Evolutionary conservation across 129 eudicot genomes (phyloP), one percentile per base, ranked within the genome.

Genomic region (Escallonia herrerae): DNA sequence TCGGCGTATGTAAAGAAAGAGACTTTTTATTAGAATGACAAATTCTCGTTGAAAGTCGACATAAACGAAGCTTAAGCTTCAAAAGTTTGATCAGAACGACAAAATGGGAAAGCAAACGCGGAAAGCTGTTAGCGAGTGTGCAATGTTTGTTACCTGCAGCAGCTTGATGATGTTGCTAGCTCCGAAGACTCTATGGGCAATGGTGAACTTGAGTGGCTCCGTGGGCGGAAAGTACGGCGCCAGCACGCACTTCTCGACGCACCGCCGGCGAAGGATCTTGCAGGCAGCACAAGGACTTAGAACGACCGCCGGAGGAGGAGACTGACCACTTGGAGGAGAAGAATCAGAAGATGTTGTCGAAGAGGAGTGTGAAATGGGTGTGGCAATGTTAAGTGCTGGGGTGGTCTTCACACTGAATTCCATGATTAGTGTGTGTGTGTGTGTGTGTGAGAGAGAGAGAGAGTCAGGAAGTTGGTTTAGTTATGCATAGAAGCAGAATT

Each of bases 121-220:
- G 33, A 22, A 54, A 4, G n/a, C 5, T n/a, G 6, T 0, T 4
- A 2, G 58, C n/a, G 22, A 5, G 12, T 65, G 38, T 10, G n/a
- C 39, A 11, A 1, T 5, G 5, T 40, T 53, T 8, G 3, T 43
- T 74, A 90, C 97, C 97, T 84, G 97, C 67, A 90, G 66, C 60
- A 90, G 5, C 78, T 90, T 90, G 62, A 87, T 87, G 77, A 90
- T 87, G 79, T 90, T 90, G 81, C 97, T 90, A 65, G 97, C 97
- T 49, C 97, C 97, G 58, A 90, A 90, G 9, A 90, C 91, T 50
- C 86, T 76, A 70, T 90, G 97, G 12, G 97, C 97, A 65, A 80
- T 82, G 56, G 91, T 79, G 79, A 90, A 90, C 78, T 86, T 90
- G 69, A 79, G 82, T 0, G 97, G 97, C 4, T 90, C 95, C 1